Percentiles rank a stretch among this genome's conserved stretches.
Conservation (phyloP, 768 basidiomycete species). For the Rhodosporidiobolus sp. region DNA sequence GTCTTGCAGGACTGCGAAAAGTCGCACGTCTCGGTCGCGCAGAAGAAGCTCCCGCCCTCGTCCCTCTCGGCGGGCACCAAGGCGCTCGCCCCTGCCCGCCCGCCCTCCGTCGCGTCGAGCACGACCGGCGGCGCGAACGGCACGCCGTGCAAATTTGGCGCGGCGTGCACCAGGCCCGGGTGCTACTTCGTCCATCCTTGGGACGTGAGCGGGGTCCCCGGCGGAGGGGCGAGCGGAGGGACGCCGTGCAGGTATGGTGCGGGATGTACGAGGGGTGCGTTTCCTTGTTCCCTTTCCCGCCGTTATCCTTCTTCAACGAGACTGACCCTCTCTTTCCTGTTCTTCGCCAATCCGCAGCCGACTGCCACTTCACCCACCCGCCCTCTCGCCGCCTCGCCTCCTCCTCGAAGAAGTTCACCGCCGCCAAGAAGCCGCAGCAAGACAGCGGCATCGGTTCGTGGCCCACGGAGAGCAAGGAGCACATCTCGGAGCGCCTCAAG, state of each 20-base stretch:
- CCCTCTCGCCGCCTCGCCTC: slow-evolving; percentile 47
- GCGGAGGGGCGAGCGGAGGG: slow-evolving; percentile 16
- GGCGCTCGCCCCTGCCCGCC: not conserved
- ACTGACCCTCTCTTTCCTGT: not conserved
- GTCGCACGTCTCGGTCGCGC: slow-evolving; percentile 44
- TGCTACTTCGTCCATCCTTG: slow-evolving; percentile 69
- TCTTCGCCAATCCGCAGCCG: slow-evolving; percentile 52
- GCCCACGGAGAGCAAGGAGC: slow-evolving; percentile 31
- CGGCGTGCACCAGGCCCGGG: slow-evolving; percentile 63
- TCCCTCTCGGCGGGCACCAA: slow-evolving; percentile 10
- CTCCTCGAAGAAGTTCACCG: slow-evolving; percentile 33
- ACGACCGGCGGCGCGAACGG: slow-evolving; percentile 30
- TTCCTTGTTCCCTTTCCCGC: not conserved
- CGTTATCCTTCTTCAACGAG: not conserved
- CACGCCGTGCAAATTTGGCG: slow-evolving; percentile 56
- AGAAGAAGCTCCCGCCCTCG: slow-evolving; percentile 31
- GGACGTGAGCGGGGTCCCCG: slow-evolving; percentile 48
- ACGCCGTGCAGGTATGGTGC: slow-evolving; percentile 76
- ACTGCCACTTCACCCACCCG: slow-evolving; percentile 89
- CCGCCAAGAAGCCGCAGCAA: not conserved
- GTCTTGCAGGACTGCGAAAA: slow-evolving; percentile 43
- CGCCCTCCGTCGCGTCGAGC: slow-evolving; percentile 4
- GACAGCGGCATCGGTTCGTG: slow-evolving; percentile 16
- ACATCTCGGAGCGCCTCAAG: slow-evolving; percentile 36
- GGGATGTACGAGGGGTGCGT: slow-evolving; percentile 67